phyloP scores from a whole-genome alignment of 2,329 filamentous ascomycete species.

The Chaetomium sp. region DNA sequence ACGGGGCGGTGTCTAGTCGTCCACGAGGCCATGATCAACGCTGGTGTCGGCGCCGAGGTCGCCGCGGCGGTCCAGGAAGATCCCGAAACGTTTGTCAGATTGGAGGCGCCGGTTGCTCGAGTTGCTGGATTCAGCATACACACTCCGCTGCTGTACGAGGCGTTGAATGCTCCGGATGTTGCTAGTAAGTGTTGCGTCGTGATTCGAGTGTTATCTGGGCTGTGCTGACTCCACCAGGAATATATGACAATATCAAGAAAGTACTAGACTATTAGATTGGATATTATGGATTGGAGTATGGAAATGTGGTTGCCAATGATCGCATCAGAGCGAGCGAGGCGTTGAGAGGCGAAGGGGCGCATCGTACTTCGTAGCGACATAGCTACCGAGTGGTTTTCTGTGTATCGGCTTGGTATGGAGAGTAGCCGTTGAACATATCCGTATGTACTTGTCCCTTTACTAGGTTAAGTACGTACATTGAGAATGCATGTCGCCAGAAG shows the following conservation, averaged over 20 bases:
- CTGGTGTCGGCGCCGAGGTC: constrained; percentile 85
- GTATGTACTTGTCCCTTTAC: neutral
- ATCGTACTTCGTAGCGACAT: constrained; percentile 8
- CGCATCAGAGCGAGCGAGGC: constrained; percentile 25
- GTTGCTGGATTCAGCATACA: constrained; percentile 91
- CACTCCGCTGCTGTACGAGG: constrained; percentile 76
- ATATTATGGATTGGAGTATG: neutral
- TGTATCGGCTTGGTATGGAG: neutral
- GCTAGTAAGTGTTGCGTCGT: constrained; percentile 69
- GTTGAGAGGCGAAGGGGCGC: constrained; percentile 21
- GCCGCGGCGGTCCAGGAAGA: constrained; percentile 86
- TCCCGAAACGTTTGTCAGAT: constrained; percentile 69
- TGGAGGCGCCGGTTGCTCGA: constrained; percentile 83
- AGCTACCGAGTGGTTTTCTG: neutral
- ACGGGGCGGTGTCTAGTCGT: constrained; percentile 86
- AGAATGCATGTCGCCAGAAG: neutral
- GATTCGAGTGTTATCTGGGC: neutral
- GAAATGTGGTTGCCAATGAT: neutral
- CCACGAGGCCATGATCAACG: constrained; percentile 90
- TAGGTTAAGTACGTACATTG: neutral
- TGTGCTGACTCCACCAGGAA: constrained; percentile 52
- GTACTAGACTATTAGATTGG: constrained; percentile 61
- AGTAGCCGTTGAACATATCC: neutral
- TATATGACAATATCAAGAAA: constrained; percentile 71
- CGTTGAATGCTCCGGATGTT: constrained; percentile 81